Percentiles rank a stretch among this genome's conserved stretches.
phyloP scores from a whole-genome alignment of 2,329 filamentous ascomycete species.

The Aureobasidium pullulans region DNA sequence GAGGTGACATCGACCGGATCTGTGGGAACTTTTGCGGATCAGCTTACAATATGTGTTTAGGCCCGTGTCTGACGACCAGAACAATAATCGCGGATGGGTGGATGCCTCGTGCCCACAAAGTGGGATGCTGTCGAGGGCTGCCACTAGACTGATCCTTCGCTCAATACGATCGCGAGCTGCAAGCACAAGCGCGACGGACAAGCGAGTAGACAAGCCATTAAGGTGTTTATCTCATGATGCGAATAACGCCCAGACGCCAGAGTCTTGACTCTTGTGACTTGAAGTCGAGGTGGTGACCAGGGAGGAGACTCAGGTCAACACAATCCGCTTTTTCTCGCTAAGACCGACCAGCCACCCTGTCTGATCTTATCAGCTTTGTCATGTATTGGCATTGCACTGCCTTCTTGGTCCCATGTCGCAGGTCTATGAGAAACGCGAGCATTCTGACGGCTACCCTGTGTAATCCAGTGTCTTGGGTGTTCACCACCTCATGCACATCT shows the following conservation, averaged over 20 bases:
- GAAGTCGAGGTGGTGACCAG: neutral
- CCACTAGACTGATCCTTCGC: conserved; percentile 3
- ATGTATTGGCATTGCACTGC: neutral
- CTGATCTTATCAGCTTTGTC: neutral
- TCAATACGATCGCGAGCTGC: neutral
- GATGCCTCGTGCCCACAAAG: neutral
- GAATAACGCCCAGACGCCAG: neutral
- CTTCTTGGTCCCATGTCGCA: neutral
- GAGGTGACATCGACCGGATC: neutral
- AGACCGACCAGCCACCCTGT: neutral
- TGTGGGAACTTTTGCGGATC: neutral
- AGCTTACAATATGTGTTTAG: neutral
- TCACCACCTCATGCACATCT: neutral
- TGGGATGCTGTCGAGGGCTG: neutral
- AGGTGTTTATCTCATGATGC: neutral
- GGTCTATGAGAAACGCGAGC: neutral
- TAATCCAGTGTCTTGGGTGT: neutral
- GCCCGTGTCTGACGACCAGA: neutral
- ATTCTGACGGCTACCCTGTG: neutral
- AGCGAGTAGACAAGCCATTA: neutral
- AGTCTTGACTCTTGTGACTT: neutral
- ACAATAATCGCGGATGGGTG: neutral
- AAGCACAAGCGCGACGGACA: neutral
- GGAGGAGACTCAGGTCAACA: neutral
- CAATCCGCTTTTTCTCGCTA: neutral